Evolutionary conservation across 2,329 filamentous ascomycete species (phyloP).

Genomic region (Diaporthe batatas): DNA sequence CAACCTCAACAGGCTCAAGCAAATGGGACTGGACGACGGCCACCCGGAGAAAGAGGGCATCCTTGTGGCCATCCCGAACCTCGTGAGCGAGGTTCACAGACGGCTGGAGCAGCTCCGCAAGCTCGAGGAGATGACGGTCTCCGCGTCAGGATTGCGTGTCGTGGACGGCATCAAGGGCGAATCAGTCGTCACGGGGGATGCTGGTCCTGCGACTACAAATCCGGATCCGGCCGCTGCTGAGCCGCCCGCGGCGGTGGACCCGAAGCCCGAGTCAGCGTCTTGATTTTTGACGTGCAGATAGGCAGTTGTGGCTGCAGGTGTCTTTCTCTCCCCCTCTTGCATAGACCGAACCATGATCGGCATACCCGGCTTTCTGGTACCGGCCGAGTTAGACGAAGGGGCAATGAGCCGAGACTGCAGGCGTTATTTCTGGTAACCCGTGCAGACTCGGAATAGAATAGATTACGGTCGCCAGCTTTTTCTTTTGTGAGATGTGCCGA

Average conservation of each 20-base stretch:
- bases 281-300: constrained; percentile 21
- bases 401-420: constrained; percentile 5
- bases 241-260: constrained; percentile 10
- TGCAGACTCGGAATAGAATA: constrained; percentile 19
- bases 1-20: constrained; percentile 76
- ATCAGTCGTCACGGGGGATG: constrained; percentile 49
- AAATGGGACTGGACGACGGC: constrained; percentile 78
- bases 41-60: constrained; percentile 93
- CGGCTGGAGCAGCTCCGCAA: constrained; percentile 58
- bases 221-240: constrained; percentile 25
- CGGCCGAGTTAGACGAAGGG: not conserved
- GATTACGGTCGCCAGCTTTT: constrained; percentile 6
- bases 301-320: not conserved
- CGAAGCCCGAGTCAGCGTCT: constrained; percentile 26
- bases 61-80: constrained; percentile 73
- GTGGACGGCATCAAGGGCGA: constrained; percentile 62
- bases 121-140: constrained; percentile 58
- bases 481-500: constrained; percentile 6
- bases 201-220: constrained; percentile 42
- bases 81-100: constrained; percentile 71
- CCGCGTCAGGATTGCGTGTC: constrained; percentile 61
- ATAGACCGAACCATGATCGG: constrained; percentile 6
- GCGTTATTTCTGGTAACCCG: not conserved
- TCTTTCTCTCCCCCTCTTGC: not conserved
- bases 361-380: constrained; percentile 20